Evolutionary conservation across 108 stramenopile genomes (phyloP).

Genomic region (Nitzschia sp.): DNA sequence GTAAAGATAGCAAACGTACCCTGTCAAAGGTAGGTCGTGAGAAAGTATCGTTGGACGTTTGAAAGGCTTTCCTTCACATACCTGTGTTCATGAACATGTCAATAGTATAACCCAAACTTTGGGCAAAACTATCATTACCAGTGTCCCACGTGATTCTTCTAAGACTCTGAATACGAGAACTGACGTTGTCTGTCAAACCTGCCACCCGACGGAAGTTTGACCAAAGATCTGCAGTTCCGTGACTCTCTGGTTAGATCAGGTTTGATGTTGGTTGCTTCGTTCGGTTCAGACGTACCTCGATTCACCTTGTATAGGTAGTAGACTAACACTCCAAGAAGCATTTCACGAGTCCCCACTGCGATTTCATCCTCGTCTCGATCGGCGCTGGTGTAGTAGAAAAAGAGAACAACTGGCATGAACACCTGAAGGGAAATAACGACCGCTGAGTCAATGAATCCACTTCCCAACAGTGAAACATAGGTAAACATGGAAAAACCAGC

Average conservation of each 20-base stretch:
- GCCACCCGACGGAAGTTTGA: slow-evolving; percentile 22
- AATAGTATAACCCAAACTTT: slow-evolving; percentile 37
- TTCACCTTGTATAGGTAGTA: slow-evolving; percentile 48
- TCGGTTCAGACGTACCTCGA: slow-evolving; percentile 18
- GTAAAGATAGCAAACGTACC: slow-evolving; percentile 38
- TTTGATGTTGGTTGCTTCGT: too few relatives aligned
- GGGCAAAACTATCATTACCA: slow-evolving; percentile 38
- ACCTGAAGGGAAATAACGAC: slow-evolving; percentile 42
- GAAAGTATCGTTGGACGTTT: not conserved
- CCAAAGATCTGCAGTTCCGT: slow-evolving; percentile 7
- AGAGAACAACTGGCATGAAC: slow-evolving; percentile 31
- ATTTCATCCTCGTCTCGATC: slow-evolving; percentile 20
- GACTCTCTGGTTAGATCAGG: too few relatives aligned
- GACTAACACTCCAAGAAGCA: slow-evolving; percentile 43
- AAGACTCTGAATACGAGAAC: slow-evolving; percentile 37
- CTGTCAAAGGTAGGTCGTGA: not conserved
- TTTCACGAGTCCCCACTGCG: slow-evolving; percentile 27
- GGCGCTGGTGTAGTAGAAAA: slow-evolving; percentile 18
- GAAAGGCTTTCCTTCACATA: not conserved
- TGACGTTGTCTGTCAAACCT: slow-evolving; percentile 33
- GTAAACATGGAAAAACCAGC: slow-evolving; percentile 38
- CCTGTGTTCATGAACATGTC: slow-evolving; percentile 49
- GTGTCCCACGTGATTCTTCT: slow-evolving; percentile 42
- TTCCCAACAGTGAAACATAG: slow-evolving; percentile 44
- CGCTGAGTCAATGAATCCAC: slow-evolving; percentile 36